Evolutionary conservation across 1,284 basidiomycete genomes (phyloP).

Genomic region (Tylopilus orsonianus): DNA sequence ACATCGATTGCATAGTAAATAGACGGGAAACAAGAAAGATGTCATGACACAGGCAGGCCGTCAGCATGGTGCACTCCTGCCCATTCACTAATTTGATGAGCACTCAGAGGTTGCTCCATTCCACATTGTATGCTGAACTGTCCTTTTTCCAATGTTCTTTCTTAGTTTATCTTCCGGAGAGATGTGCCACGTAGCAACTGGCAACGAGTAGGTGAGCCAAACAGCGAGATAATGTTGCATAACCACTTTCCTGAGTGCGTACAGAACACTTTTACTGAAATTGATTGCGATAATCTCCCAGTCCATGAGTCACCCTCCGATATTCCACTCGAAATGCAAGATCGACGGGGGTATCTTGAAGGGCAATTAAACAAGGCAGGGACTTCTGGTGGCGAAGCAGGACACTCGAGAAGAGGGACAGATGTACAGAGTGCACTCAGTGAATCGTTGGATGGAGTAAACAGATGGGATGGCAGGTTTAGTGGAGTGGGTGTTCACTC

Average conservation of each 20-base stretch:
- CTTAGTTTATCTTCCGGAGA: constrained; percentile 38
- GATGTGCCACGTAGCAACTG: constrained; percentile 59
- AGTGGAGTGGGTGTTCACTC: constrained; percentile 46
- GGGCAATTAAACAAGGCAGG: constrained; percentile 46
- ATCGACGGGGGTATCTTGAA: constrained; percentile 75
- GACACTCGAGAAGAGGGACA: constrained; percentile 33
- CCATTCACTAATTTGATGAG: constrained; percentile 97
- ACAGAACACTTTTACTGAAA: constrained; percentile 61
- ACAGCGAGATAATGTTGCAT: constrained; percentile 32
- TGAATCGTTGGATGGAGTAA: constrained; percentile 46
- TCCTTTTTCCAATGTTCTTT: background rate
- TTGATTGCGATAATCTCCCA: constrained; percentile 86
- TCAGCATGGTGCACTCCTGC: constrained; percentile 82
- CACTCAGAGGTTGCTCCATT: constrained; percentile 88
- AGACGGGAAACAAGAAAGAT: constrained; percentile 88
- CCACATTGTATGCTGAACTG: constrained; percentile 56
- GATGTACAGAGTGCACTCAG: constrained; percentile 47
- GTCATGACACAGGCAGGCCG: constrained; percentile 95
- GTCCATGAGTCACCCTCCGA: constrained; percentile 63
- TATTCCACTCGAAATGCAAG: constrained; percentile 82
- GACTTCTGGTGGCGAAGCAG: constrained; percentile 25
- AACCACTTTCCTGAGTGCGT: background rate
- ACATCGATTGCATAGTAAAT: background rate
- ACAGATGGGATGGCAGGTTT: constrained; percentile 60
- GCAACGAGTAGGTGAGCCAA: constrained; percentile 46